Percentiles rank a stretch among this genome's conserved stretches.
phyloP scores from a whole-genome alignment of 768 basidiomycete genomes.

The Lactarius sp. region DNA sequence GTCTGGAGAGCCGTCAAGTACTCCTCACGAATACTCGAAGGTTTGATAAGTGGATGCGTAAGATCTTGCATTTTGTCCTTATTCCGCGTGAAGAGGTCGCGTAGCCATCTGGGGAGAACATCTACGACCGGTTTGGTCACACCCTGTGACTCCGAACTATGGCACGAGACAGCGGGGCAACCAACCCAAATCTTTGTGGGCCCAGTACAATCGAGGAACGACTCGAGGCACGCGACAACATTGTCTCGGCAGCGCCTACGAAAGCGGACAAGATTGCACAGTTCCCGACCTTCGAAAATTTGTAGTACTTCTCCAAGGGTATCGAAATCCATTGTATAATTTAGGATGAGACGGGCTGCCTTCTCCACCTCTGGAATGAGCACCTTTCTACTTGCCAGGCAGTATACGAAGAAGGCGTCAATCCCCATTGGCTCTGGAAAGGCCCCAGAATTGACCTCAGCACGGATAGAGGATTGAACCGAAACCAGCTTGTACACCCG shows the following conservation, averaged over 20 bases:
- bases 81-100: not conserved
- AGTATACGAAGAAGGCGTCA: slow-evolving; percentile 18
- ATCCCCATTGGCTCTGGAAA: not conserved
- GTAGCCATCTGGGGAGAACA: slow-evolving; percentile 1
- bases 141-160: not conserved
- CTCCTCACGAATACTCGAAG: not conserved
- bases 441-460: not conserved
- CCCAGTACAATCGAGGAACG: not conserved
- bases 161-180: not conserved
- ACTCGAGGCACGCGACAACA: not conserved
- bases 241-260: not conserved
- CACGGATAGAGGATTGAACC: slow-evolving; percentile 6
- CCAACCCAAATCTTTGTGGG: not conserved
- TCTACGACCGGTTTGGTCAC: not conserved
- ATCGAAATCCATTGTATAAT: slow-evolving; percentile 1
- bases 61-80: not conserved
- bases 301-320: not conserved
- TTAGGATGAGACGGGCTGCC: not conserved
- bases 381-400: slow-evolving; percentile 10
- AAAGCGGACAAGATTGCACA: slow-evolving; percentile 11
- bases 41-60: not conserved
- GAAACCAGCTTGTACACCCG: slow-evolving; percentile 27
- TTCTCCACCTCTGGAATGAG: not conserved
- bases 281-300: slow-evolving; percentile 3
- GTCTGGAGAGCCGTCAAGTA: not conserved